Percentiles rank a stretch among this genome's conserved stretches.
Evolutionary conservation across 805 yeast genomes (phyloP).

Genomic region (Tetrapisispora taiwanensis): DNA sequence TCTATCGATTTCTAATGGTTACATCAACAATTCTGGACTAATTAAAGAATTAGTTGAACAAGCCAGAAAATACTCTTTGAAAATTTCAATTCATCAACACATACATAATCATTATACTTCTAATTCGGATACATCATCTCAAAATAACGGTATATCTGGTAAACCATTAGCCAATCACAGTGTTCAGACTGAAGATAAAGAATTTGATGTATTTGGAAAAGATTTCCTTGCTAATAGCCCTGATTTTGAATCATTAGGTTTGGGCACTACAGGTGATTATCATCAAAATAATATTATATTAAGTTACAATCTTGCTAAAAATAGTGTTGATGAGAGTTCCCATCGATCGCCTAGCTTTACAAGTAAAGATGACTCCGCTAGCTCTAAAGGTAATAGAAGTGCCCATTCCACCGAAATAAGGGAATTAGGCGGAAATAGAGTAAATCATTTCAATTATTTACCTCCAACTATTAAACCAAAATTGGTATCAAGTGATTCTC

Average conservation of each 20-base stretch:
- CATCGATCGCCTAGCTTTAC: not conserved
- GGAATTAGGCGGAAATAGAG: conserved; percentile 48
- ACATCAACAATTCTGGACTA: conserved; percentile 41
- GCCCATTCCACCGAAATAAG: conserved; percentile 20
- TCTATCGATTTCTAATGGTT: conserved; percentile 40
- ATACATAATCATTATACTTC: conserved; percentile 61
- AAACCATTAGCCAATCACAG: not conserved
- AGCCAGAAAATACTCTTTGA: conserved; percentile 47
- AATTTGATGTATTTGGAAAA: conserved; percentile 1
- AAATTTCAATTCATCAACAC: conserved; percentile 74
- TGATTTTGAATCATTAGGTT: conserved; percentile 12
- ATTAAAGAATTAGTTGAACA: conserved; percentile 50
- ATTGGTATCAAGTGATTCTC: conserved; percentile 47
- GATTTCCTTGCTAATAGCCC: conserved; percentile 17
- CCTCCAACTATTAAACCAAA: conserved; percentile 71
- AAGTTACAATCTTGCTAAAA: not conserved
- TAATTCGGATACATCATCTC: not conserved
- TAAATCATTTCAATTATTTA: conserved; percentile 62
- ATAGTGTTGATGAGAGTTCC: not conserved
- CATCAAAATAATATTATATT: not conserved
- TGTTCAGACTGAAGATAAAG: not conserved
- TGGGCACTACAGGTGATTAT: conserved; percentile 13
- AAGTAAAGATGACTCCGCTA: conserved; percentile 6
- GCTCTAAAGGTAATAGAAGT: conserved; percentile 16
- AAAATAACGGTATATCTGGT: not conserved